Evolutionary conservation across 345 rosid species (phyloP).

Genomic region (Lumnitzera racemosa): DNA sequence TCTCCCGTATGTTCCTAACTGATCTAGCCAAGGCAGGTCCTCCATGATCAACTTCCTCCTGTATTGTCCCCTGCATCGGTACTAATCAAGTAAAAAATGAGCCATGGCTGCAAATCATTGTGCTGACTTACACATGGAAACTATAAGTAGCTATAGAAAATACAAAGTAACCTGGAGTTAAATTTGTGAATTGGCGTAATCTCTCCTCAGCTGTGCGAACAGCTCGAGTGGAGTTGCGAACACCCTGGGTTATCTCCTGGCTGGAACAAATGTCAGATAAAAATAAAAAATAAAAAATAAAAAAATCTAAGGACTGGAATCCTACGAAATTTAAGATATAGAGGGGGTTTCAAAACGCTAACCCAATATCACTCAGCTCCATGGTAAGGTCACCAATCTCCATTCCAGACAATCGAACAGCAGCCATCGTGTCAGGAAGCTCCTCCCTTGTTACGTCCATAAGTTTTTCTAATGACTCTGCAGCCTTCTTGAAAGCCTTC

Average conservation of each 20-base stretch:
- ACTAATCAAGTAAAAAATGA: conserved; percentile 58
- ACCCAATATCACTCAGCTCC: conserved; percentile 95
- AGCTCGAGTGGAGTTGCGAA: conserved; percentile 64
- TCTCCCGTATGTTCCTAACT: conserved; percentile 50
- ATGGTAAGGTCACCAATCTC: conserved; percentile 87
- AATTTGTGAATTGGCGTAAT: conserved; percentile 46
- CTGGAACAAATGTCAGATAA: conserved; percentile 25
- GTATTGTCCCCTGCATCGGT: conserved; percentile 51
- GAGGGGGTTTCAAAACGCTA: conserved; percentile 7
- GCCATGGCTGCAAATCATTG: neutral
- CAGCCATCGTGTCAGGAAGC: conserved; percentile 94
- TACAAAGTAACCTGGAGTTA: conserved; percentile 35
- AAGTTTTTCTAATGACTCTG: conserved; percentile 78
- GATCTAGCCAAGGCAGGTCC: conserved; percentile 50
- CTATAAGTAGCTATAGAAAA: neutral
- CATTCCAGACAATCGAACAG: conserved; percentile 82
- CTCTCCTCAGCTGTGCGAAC: conserved; percentile 86
- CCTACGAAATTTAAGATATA: neutral
- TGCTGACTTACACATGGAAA: neutral
- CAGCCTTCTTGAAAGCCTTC: conserved; percentile 81
- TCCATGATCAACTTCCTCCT: conserved; percentile 21
- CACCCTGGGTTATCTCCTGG: conserved; percentile 80
- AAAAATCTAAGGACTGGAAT: neutral
- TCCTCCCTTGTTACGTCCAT: conserved; percentile 84
- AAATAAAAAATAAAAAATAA: too few relatives aligned